phyloP scores from a whole-genome alignment of 106 monocot species.

The Vanilla planifolia region DNA sequence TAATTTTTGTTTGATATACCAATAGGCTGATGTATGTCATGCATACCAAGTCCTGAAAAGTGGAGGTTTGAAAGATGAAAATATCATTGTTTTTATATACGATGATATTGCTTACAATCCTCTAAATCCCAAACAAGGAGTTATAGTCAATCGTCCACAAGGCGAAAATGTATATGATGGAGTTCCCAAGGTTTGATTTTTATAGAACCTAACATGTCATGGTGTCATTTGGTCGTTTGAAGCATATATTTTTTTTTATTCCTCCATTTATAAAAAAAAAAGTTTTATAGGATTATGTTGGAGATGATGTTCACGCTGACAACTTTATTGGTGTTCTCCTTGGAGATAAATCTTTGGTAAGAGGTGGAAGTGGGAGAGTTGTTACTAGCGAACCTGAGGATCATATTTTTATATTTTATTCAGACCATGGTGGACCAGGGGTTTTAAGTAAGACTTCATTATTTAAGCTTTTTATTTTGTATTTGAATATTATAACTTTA shows the following conservation, averaged over 20 bases:
- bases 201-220: no score
- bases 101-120: conserved; percentile 86
- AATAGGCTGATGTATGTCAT: conserved; percentile 91
- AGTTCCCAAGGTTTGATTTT: conserved; percentile 80
- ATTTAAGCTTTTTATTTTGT: no score
- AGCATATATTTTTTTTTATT: neutral
- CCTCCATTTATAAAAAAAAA: neutral
- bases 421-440: conserved; percentile 90
- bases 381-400: conserved; percentile 91
- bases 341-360: conserved; percentile 68
- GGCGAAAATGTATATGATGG: conserved; percentile 86
- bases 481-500: no score
- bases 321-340: conserved; percentile 89
- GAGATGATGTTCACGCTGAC: conserved; percentile 56
- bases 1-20: no score
- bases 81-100: conserved; percentile 97
- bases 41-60: conserved; percentile 91
- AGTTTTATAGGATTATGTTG: conserved; percentile 74
- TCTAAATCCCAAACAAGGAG: conserved; percentile 73
- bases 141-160: conserved; percentile 82
- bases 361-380: conserved; percentile 94
- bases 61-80: conserved; percentile 95
- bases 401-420: conserved; percentile 87
- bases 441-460: conserved; percentile 70
- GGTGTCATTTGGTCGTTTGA: neutral